phyloP scores from a whole-genome alignment of 169 alveolate species.

The Pseudocohnilembus persalinus region DNA sequence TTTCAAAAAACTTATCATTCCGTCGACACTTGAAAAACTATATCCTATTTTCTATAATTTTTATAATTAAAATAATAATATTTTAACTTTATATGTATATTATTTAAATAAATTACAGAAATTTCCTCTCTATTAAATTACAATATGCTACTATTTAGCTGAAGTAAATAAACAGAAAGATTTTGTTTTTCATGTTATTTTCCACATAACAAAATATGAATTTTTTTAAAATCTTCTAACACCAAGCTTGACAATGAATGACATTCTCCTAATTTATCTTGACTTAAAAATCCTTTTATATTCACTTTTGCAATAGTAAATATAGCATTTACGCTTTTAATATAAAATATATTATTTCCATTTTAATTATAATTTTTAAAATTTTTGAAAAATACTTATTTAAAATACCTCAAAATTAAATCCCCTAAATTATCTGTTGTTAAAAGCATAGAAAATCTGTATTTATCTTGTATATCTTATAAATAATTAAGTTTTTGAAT shows the following conservation, averaged over 20 bases:
- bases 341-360: too few relatives aligned
- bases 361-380: too few relatives aligned
- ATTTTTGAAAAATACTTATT: too few relatives aligned
- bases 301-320: not conserved
- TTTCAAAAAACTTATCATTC: not conserved
- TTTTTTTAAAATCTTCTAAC: not conserved
- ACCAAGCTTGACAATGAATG: not conserved
- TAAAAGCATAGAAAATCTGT: not conserved
- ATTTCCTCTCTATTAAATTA: not conserved
- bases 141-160: too few relatives aligned
- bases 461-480: not conserved
- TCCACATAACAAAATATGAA: not conserved
- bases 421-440: not conserved
- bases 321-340: not conserved
- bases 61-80: too few relatives aligned
- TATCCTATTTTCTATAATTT: not conserved
- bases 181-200: not conserved
- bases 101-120: not conserved
- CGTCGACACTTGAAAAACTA: not conserved
- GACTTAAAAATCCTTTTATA: not conserved
- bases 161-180: not conserved
- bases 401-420: not conserved
- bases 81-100: not conserved
- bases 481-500: too few relatives aligned
- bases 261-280: not conserved